Evolutionary conservation across 2,329 filamentous ascomycete genomes (phyloP).

Genomic region (Helotiales sp.): DNA sequence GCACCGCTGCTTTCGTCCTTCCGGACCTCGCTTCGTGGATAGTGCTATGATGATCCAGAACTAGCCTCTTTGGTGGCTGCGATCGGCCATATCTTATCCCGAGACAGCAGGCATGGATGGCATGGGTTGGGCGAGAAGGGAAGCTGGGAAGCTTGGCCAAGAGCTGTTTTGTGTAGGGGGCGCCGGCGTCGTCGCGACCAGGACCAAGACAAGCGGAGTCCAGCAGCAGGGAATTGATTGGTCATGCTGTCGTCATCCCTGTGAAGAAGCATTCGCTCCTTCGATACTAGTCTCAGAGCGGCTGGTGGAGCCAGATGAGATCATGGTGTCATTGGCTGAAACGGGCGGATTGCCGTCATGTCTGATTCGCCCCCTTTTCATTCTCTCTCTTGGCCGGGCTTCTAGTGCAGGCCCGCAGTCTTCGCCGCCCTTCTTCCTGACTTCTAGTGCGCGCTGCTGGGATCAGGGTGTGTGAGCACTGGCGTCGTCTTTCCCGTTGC

Average conservation of each 20-base stretch:
- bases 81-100: conserved; percentile 14
- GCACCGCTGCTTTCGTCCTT: background rate
- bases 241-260: conserved; percentile 6
- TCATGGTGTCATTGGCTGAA: background rate
- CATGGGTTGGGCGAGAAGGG: background rate
- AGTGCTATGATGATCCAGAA: background rate
- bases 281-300: conserved; percentile 15
- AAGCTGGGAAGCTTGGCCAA: conserved; percentile 7
- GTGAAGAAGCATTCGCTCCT: conserved; percentile 15
- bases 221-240: background rate
- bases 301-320: background rate
- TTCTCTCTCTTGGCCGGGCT: background rate
- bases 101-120: no score
- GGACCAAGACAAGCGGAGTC: background rate
- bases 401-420: background rate
- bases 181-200: background rate
- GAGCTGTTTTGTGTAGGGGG: conserved; percentile 8
- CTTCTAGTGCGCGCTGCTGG: background rate
- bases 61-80: background rate
- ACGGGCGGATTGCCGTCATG: conserved; percentile 5
- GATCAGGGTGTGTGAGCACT: background rate
- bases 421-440: conserved; percentile 7
- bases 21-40: background rate
- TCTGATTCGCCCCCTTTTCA: conserved; percentile 12
- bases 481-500: background rate